Conservation (phyloP, 108 stramenopile species). For the Nannochloropsis oceanica region DNA sequence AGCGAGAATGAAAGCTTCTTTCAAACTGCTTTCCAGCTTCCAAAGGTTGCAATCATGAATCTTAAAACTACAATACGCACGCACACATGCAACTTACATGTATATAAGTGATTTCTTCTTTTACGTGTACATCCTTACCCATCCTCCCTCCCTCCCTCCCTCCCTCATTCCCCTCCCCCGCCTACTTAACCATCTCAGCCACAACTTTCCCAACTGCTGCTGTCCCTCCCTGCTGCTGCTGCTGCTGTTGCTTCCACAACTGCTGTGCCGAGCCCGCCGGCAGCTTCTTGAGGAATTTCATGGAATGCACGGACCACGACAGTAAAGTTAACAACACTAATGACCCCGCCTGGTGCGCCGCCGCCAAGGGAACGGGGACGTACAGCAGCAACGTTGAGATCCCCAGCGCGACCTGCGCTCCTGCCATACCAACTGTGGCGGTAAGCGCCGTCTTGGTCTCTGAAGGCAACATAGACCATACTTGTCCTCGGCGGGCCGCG, state of each 20-base stretch:
- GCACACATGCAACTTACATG: too few relatives aligned
- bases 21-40: too few relatives aligned
- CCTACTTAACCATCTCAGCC: too few relatives aligned
- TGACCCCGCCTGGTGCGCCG: slow-evolving; percentile 88
- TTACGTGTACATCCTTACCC: too few relatives aligned
- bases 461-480: slow-evolving; percentile 27
- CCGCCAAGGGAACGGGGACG: slow-evolving; percentile 80
- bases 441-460: slow-evolving; percentile 3
- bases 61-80: too few relatives aligned
- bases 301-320: slow-evolving; percentile 40
- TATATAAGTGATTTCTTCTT: too few relatives aligned
- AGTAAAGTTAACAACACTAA: slow-evolving; percentile 69
- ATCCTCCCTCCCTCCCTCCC: too few relatives aligned
- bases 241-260: neutral
- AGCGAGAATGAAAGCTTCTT: too few relatives aligned
- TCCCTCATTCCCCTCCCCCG: too few relatives aligned
- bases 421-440: slow-evolving; percentile 57
- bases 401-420: slow-evolving; percentile 80
- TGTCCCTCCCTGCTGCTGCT: neutral
- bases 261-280: neutral
- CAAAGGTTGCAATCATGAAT: too few relatives aligned
- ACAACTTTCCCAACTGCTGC: too few relatives aligned
- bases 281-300: slow-evolving; percentile 15
- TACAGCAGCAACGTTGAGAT: slow-evolving; percentile 81
- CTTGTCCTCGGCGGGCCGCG: slow-evolving; percentile 14